phyloP scores from a whole-genome alignment of 2,329 filamentous ascomycete genomes.

The Fusarium nanum region DNA sequence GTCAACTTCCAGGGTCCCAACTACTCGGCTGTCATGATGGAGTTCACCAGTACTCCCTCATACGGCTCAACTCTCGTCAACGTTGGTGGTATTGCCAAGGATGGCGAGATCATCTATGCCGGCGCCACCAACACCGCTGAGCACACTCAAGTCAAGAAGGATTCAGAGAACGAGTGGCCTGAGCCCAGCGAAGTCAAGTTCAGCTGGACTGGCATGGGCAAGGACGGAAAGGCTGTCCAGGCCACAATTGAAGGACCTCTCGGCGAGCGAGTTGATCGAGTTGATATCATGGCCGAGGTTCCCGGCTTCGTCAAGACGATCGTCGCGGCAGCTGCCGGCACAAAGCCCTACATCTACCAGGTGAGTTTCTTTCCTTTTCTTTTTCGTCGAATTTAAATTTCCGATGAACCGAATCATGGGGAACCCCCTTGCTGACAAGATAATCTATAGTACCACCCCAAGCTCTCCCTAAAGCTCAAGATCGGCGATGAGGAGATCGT shows the following conservation, averaged over 20 bases:
- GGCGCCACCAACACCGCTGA: conserved; percentile 72
- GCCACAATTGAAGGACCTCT: conserved; percentile 77
- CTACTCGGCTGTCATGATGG: conserved; percentile 92
- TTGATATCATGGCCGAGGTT: conserved; percentile 97
- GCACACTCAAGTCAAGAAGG: conserved; percentile 77
- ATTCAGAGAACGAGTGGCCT: conserved; percentile 87
- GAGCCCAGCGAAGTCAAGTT: conserved; percentile 82
- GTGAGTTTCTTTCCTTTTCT: conserved; percentile 58
- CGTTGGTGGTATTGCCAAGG: conserved; percentile 84
- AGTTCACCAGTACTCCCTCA: conserved; percentile 92
- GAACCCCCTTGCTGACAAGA: conserved; percentile 29
- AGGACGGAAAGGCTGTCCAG: conserved; percentile 78
- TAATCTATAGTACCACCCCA: conserved; percentile 73
- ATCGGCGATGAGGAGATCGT: conserved; percentile 81
- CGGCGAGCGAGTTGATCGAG: conserved; percentile 75
- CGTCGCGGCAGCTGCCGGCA: conserved; percentile 87
- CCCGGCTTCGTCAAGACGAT: conserved; percentile 96
- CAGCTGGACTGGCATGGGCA: conserved; percentile 80
- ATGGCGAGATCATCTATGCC: conserved; percentile 82
- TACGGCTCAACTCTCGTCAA: conserved; percentile 88
- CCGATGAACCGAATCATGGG: conserved; percentile 9
- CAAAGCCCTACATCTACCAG: conserved; percentile 98
- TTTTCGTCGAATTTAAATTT: conserved; percentile 32
- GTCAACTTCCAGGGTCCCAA: conserved; percentile 88
- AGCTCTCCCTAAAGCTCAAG: conserved; percentile 82